A percentile compares a stretch with the other conserved stretches of the same genome.
Evolutionary conservation across 2,329 filamentous ascomycete species (phyloP).

Genomic region (Calycina marina): DNA sequence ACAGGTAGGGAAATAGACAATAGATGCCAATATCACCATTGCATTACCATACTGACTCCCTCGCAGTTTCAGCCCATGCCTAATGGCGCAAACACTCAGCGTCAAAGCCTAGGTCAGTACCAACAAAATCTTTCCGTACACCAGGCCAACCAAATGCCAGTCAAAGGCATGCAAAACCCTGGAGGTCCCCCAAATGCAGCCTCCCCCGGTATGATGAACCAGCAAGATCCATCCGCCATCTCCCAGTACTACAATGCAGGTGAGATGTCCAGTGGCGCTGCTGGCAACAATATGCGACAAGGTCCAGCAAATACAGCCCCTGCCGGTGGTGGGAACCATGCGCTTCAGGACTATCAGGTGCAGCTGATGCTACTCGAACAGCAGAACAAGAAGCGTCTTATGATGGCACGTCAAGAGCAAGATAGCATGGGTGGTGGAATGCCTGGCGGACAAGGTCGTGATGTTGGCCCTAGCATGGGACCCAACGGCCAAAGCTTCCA

Average conservation of each 20-base stretch:
- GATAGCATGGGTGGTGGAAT: conserved; percentile 45
- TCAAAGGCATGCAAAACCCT: conserved; percentile 67
- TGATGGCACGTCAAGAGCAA: conserved; percentile 70
- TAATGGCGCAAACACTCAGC: conserved; percentile 27
- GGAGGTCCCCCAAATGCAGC: conserved; percentile 59
- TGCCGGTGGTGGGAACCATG: conserved; percentile 42
- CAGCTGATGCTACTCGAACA: conserved; percentile 77
- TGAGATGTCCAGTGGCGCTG: conserved; percentile 40
- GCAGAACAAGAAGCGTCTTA: conserved; percentile 73
- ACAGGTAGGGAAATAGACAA: conserved; percentile 44
- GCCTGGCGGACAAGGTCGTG: conserved; percentile 32
- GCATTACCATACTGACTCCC: conserved; percentile 55
- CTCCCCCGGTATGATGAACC: conserved; percentile 75
- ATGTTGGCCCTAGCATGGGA: conserved; percentile 33
- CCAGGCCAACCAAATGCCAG: conserved; percentile 56
- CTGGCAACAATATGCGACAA: conserved; percentile 48
- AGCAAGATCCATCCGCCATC: conserved; percentile 44
- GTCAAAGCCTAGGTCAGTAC: conserved; percentile 75
- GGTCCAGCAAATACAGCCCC: conserved; percentile 32
- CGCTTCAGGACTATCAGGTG: conserved; percentile 79
- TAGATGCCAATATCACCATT: conserved; percentile 60
- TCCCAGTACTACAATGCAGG: conserved; percentile 47
- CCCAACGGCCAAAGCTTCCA: conserved; percentile 50
- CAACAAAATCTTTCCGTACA: conserved; percentile 72
- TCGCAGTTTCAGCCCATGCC: conserved; percentile 55